Evolutionary conservation across 208 protist species (phyloP).

Genomic region (Herpetomonas tarakana): DNA sequence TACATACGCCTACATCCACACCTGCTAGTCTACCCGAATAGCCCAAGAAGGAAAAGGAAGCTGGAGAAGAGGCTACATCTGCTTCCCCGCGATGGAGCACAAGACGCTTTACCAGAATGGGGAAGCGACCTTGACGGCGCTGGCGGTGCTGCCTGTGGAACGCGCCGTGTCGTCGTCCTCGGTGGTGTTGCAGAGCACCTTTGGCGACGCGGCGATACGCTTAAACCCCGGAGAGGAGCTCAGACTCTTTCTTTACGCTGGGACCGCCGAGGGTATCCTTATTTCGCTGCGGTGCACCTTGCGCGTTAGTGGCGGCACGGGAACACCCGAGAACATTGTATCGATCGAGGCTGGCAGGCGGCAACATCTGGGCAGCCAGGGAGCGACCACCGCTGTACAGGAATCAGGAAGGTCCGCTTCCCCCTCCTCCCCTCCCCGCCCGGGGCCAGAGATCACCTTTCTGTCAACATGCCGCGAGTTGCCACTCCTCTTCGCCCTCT

Average conservation of each 20-base stretch:
- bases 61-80: not conserved
- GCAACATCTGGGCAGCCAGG: not conserved
- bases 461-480: not conserved
- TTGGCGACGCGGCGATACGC: conserved; percentile 4
- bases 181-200: not conserved
- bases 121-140: conserved; percentile 13
- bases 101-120: conserved; percentile 32
- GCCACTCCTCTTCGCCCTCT: not conserved
- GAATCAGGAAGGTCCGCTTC: not conserved
- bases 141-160: conserved; percentile 23
- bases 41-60: not conserved
- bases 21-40: no score
- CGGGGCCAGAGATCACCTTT: not conserved
- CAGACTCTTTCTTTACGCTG: conserved; percentile 25
- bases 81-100: conserved; percentile 22
- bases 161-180: not conserved
- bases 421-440: not conserved
- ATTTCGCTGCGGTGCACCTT: conserved; percentile 16
- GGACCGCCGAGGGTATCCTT: conserved; percentile 21
- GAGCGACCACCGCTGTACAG: not conserved
- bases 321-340: not conserved
- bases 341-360: not conserved
- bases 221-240: conserved; percentile 20
- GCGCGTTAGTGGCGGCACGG: not conserved
- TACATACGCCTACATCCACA: no score